A percentile compares a stretch with the other conserved stretches of the same genome.
These are phyloP conservation scores for Fusarium tuaranense DNA, from an alignment of 2,329 filamentous ascomycete genomes.

Conservation along the genomic window DNA sequence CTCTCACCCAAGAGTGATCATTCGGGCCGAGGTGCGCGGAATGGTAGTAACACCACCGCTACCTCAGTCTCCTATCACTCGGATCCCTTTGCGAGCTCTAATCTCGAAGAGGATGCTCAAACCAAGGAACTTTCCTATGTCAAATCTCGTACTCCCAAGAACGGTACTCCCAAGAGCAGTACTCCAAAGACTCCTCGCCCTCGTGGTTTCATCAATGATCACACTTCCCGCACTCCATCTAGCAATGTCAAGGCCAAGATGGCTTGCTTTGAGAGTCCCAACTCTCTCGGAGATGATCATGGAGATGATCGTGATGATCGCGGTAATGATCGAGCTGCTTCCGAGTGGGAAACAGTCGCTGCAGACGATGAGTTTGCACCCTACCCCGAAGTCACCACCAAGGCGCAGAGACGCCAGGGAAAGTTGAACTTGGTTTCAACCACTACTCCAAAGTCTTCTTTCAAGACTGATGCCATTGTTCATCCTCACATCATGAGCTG, in stretches of 20 bases:
- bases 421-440: slow-evolving; percentile 26
- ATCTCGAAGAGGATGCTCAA: slow-evolving; percentile 15
- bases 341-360: slow-evolving; percentile 49
- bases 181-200: slow-evolving; percentile 10
- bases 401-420: slow-evolving; percentile 17
- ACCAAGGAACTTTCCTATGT: slow-evolving; percentile 23
- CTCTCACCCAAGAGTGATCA: slow-evolving; percentile 32
- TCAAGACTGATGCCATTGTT: slow-evolving; percentile 17
- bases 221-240: slow-evolving; percentile 12
- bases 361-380: slow-evolving; percentile 41
- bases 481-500: slow-evolving; percentile 2
- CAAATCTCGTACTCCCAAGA: slow-evolving; percentile 6
- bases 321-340: slow-evolving; percentile 25
- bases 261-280: background rate
- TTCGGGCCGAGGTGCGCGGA: slow-evolving; percentile 35
- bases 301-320: background rate
- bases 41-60: slow-evolving; percentile 30
- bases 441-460: background rate
- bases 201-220: slow-evolving; percentile 30
- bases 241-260: background rate
- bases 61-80: slow-evolving; percentile 30
- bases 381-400: slow-evolving; percentile 10
- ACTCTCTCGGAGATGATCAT: background rate
- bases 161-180: background rate
- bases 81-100: slow-evolving; percentile 21